These are phyloP conservation scores for Trichosporon ovoides DNA, from an alignment of 1,284 basidiomycete genomes.

Conservation along the genomic window DNA sequence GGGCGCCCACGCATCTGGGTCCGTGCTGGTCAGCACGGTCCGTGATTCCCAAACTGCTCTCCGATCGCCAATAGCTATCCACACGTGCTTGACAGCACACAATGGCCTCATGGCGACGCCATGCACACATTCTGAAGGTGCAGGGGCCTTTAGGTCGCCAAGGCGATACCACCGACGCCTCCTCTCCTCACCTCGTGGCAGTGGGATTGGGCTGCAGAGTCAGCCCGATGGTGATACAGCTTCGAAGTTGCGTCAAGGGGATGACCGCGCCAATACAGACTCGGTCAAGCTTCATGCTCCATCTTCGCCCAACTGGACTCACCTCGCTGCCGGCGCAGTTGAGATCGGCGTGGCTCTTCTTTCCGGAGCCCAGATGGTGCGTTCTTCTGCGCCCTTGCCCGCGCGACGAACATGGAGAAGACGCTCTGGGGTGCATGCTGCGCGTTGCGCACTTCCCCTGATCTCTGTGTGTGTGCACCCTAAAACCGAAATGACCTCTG, in stretches of 20 bases:
- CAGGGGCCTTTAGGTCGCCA: too few relatives aligned
- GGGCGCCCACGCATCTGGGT: neutral
- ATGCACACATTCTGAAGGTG: neutral
- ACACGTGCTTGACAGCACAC: neutral
- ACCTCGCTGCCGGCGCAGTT: too few relatives aligned
- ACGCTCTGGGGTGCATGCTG: neutral
- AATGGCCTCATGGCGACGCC: neutral
- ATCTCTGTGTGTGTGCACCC: neutral
- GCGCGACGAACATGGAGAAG: too few relatives aligned
- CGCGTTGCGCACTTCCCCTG: neutral
- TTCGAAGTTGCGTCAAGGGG: too few relatives aligned
- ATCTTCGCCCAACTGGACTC: too few relatives aligned
- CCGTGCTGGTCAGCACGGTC: neutral
- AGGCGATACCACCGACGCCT: neutral
- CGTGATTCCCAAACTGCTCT: neutral
- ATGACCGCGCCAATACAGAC: neutral
- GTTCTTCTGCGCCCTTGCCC: too few relatives aligned
- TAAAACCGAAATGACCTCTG: neutral
- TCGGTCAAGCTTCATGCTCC: conserved; percentile 3
- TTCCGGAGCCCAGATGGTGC: too few relatives aligned
- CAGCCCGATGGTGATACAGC: too few relatives aligned
- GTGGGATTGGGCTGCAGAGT: too few relatives aligned
- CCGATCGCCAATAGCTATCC: neutral
- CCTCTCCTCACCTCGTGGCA: too few relatives aligned
- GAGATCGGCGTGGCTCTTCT: too few relatives aligned